Percentiles rank a stretch among this genome's conserved stretches.
These are phyloP conservation scores for Viola pubescens DNA, from an alignment of 441 rosid species.

Conservation along the genomic window DNA sequence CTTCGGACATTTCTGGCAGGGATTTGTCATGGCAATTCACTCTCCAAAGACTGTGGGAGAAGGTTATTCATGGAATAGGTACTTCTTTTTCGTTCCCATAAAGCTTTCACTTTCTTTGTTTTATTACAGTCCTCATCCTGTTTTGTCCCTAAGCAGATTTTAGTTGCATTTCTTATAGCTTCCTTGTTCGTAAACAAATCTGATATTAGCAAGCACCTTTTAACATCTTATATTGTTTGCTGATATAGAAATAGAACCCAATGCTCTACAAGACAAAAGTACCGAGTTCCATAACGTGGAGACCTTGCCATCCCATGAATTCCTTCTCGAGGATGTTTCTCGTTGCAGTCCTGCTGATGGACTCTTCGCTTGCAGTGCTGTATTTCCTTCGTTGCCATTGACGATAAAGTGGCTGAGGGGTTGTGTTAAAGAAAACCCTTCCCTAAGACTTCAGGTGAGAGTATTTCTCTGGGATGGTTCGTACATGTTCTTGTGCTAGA, in stretches of 20 bases:
- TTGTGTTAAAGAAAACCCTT: slow-evolving; percentile 60
- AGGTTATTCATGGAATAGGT: slow-evolving; percentile 56
- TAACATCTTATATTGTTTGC: not conserved
- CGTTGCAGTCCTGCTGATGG: slow-evolving; percentile 29
- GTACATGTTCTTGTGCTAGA: not conserved
- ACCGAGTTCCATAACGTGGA: slow-evolving; percentile 18
- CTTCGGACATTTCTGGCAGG: slow-evolving; percentile 29
- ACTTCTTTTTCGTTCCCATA: slow-evolving; percentile 5
- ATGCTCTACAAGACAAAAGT: slow-evolving; percentile 32
- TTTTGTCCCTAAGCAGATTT: not conserved
- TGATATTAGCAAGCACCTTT: not conserved
- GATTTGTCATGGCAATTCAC: slow-evolving; percentile 74
- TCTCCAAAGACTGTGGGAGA: slow-evolving; percentile 74
- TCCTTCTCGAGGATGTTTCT: slow-evolving; percentile 44
- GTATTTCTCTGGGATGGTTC: not conserved
- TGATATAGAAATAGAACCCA: slow-evolving; percentile 18
- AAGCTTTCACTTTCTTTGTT: not conserved
- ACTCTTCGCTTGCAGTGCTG: slow-evolving; percentile 40
- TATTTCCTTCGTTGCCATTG: slow-evolving; percentile 69
- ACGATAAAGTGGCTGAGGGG: slow-evolving; percentile 80
- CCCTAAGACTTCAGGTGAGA: slow-evolving; percentile 55
- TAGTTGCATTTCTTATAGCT: not conserved
- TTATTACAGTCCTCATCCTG: not conserved
- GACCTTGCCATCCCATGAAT: slow-evolving; percentile 40
- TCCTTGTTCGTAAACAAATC: not conserved